Conservation (phyloP, 208 protist species). For the Leishmania amazonensis region DNA sequence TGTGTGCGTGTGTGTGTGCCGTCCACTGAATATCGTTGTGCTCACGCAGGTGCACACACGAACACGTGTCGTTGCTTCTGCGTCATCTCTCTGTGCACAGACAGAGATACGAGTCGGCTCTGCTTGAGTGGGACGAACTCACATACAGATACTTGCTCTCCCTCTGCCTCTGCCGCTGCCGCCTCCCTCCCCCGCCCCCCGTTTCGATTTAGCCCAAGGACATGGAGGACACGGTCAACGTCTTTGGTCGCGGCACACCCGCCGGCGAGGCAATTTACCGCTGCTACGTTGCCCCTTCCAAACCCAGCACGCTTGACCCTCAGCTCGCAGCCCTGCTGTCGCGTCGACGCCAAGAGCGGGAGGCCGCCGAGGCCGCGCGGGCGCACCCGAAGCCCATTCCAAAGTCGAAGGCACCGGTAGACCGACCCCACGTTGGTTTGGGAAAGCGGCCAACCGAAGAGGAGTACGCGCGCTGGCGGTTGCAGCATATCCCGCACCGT, state of each 20-base stretch:
- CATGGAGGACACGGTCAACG: slow-evolving; percentile 58
- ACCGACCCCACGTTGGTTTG: slow-evolving; percentile 62
- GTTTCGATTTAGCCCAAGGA: not conserved
- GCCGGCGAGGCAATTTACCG: slow-evolving; percentile 89
- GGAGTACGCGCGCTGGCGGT: slow-evolving; percentile 63
- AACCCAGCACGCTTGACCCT: slow-evolving; percentile 83
- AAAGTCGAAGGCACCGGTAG: slow-evolving; percentile 77
- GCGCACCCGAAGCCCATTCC: slow-evolving; percentile 76
- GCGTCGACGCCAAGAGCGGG: slow-evolving; percentile 57
- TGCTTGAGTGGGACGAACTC: not conserved
- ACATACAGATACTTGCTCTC: not conserved
- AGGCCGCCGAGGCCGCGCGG: slow-evolving; percentile 63
- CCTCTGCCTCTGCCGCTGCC: not conserved
- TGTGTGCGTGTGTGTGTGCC: not conserved
- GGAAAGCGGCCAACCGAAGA: slow-evolving; percentile 43
- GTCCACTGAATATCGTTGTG: not conserved
- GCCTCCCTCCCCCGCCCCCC: not conserved
- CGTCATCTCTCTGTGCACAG: not conserved
- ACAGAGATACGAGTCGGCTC: not conserved
- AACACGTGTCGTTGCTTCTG: not conserved
- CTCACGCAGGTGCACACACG: not conserved
- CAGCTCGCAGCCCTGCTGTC: slow-evolving; percentile 65
- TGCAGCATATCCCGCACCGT: slow-evolving; percentile 70
- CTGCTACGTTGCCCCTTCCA: slow-evolving; percentile 74
- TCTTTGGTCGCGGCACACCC: slow-evolving; percentile 88